These are phyloP conservation scores for Populus tremula DNA, from an alignment of 345 rosid genomes.

Conservation along the genomic window DNA sequence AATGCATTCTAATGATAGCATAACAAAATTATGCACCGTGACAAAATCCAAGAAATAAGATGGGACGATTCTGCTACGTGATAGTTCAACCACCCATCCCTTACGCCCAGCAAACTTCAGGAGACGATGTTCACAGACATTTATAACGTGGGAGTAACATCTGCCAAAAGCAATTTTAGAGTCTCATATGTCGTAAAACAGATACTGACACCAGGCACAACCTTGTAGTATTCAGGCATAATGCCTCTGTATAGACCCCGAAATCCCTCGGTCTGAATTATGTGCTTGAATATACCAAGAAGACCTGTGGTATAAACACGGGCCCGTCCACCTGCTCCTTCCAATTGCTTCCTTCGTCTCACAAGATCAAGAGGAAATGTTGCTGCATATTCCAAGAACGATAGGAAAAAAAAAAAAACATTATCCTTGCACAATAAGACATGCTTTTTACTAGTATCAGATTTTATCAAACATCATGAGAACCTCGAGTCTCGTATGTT, in stretches of 20 bases:
- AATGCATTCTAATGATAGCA: conserved; percentile 24
- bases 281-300: conserved; percentile 68
- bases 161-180: conserved; percentile 51
- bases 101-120: neutral
- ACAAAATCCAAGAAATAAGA: conserved; percentile 12
- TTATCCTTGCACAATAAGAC: neutral
- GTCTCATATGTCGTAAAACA: conserved; percentile 86
- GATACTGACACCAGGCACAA: conserved; percentile 90
- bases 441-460: neutral
- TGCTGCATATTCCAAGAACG: conserved; percentile 43
- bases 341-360: conserved; percentile 91
- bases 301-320: conserved; percentile 73
- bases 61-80: neutral
- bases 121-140: neutral
- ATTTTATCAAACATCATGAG: neutral
- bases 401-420: neutral
- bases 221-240: conserved; percentile 93
- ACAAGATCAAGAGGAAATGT: conserved; percentile 95
- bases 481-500: neutral
- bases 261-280: conserved; percentile 73
- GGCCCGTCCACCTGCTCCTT: conserved; percentile 93
- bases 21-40: conserved; percentile 21
- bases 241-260: conserved; percentile 91
- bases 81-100: neutral
- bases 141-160: conserved; percentile 33